Conservation (phyloP, 2,329 filamentous ascomycete species). For the Fusarium nurragi region DNA sequence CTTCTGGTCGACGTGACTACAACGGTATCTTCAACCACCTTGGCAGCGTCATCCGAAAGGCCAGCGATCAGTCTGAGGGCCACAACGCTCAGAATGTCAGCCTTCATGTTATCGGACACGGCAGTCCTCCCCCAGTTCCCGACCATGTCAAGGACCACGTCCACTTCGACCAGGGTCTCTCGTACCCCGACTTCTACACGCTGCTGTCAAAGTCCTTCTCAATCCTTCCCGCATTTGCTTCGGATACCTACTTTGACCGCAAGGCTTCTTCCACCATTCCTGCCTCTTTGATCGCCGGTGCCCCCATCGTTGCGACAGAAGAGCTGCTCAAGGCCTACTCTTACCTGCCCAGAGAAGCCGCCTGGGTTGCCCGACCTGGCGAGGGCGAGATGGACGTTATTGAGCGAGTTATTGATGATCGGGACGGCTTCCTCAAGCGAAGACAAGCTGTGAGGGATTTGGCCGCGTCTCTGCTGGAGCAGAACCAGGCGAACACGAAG, state of each 20-base stretch:
- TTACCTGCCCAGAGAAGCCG: conserved; percentile 40
- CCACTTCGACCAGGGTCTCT: conserved; percentile 40
- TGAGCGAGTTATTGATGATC: conserved; percentile 38
- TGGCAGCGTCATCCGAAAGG: conserved; percentile 36
- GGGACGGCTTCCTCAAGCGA: conserved; percentile 35
- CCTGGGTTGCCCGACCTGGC: conserved; percentile 37
- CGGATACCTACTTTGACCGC: conserved; percentile 42
- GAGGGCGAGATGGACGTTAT: conserved; percentile 45
- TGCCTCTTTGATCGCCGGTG: conserved; percentile 43
- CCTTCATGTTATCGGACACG: conserved; percentile 44
- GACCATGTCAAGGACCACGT: conserved; percentile 35
- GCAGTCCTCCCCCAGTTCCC: conserved; percentile 38
- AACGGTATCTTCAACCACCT: conserved; percentile 42
- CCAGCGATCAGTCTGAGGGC: conserved; percentile 10
- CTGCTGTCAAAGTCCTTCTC: conserved; percentile 35
- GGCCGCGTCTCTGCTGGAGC: conserved; percentile 15
- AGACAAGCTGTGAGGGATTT: conserved; percentile 32
- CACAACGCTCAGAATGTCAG: conserved; percentile 29
- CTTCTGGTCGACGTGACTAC: conserved; percentile 42
- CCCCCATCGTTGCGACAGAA: conserved; percentile 41
- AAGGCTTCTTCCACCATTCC: conserved; percentile 46
- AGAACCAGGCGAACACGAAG: conserved; percentile 36
- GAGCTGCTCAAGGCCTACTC: conserved; percentile 40
- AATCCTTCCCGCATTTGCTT: conserved; percentile 42
- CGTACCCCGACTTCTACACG: conserved; percentile 44